These are phyloP conservation scores for Pseudogymnoascus destructans DNA, from an alignment of 2,329 filamentous ascomycete species.

Conservation along the genomic window DNA sequence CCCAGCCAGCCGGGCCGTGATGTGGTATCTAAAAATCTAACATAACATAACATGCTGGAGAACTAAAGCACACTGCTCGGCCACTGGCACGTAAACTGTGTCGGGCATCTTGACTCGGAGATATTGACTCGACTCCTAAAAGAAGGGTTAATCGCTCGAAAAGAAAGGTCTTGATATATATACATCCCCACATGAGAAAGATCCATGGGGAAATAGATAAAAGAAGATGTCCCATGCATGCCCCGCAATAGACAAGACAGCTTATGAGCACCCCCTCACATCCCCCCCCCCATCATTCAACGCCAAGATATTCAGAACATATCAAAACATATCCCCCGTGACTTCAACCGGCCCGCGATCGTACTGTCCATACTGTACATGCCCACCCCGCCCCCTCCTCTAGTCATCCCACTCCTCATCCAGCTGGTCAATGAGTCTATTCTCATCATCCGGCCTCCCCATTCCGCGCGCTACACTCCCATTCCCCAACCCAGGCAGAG, in stretches of 20 bases:
- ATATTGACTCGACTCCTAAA: not conserved
- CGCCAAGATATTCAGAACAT: not conserved
- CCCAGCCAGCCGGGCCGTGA: not conserved
- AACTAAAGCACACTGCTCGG: not conserved
- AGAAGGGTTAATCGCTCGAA: not conserved
- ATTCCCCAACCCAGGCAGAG: constrained; percentile 24
- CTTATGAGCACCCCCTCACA: not conserved
- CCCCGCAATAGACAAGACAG: not conserved
- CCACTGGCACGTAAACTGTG: not conserved
- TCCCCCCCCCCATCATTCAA: not conserved
- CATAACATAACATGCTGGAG: not conserved
- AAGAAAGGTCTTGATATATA: not conserved
- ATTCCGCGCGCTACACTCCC: constrained; percentile 29
- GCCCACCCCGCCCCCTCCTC: constrained; percentile 11
- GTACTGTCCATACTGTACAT: not conserved
- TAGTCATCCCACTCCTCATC: constrained; percentile 95
- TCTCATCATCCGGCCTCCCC: constrained; percentile 58
- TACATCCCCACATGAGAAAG: not conserved
- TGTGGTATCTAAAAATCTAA: not conserved
- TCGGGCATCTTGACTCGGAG: not conserved
- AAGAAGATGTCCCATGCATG: not conserved
- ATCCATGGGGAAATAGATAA: not conserved
- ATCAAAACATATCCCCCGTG: not conserved
- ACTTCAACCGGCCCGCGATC: not conserved
- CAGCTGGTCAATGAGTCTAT: constrained; percentile 84